phyloP scores from a whole-genome alignment of 345 rosid species.

The Eutrema japonicum region DNA sequence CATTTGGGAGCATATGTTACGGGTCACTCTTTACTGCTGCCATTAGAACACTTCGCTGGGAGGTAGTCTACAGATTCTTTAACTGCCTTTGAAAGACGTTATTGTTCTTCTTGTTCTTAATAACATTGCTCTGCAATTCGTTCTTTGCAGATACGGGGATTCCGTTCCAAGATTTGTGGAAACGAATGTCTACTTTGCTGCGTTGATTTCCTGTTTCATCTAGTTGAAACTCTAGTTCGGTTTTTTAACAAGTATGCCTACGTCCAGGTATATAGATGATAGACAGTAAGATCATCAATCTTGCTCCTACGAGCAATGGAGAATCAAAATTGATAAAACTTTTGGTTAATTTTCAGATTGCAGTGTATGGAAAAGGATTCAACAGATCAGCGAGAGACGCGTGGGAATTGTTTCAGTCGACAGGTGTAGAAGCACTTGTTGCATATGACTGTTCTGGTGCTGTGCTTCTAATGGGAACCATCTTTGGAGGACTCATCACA shows the following conservation, averaged over 20 bases:
- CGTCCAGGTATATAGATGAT: conserved; percentile 70
- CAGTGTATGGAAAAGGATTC: conserved; percentile 91
- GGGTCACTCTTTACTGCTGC: conserved; percentile 98
- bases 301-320: neutral
- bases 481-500: conserved; percentile 87
- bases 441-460: conserved; percentile 98
- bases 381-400: conserved; percentile 96
- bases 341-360: conserved; percentile 56
- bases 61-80: conserved; percentile 53
- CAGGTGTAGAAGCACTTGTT: conserved; percentile 96
- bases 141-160: conserved; percentile 75
- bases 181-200: conserved; percentile 97
- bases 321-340: neutral
- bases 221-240: conserved; percentile 97
- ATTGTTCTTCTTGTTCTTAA: neutral
- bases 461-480: conserved; percentile 83
- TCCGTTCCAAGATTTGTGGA: conserved; percentile 92
- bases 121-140: neutral
- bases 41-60: conserved; percentile 93
- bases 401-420: conserved; percentile 96
- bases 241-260: conserved; percentile 95
- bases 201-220: conserved; percentile 85
- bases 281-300: conserved; percentile 11
- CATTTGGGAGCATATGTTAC: conserved; percentile 95
- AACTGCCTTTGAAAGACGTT: neutral